A percentile compares a stretch with the other conserved stretches of the same genome.
Evolutionary conservation across 106 monocot species (phyloP).

Genomic region (Gastrodia elata): DNA sequence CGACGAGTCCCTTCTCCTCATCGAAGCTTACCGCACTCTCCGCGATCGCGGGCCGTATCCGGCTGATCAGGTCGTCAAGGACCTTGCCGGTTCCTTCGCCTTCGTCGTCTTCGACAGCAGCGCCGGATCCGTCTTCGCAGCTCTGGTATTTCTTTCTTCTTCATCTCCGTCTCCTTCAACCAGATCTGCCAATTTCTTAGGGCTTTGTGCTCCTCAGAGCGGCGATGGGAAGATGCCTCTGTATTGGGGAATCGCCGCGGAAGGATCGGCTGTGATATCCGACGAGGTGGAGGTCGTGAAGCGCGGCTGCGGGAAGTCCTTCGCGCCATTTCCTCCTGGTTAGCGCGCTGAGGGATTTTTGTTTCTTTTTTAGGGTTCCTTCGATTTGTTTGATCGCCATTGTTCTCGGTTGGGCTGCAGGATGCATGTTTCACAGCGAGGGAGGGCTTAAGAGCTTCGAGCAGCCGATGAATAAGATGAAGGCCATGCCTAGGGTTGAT

Average conservation of each 20-base stretch:
- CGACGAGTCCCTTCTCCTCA: constrained; percentile 74
- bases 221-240: constrained; percentile 47
- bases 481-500: constrained; percentile 97
- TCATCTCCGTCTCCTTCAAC: background rate
- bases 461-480: constrained; percentile 91
- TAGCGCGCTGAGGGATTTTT: background rate
- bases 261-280: constrained; percentile 80
- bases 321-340: constrained; percentile 86
- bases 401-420: constrained; percentile 18
- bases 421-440: constrained; percentile 96
- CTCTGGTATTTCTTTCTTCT: constrained; percentile 34
- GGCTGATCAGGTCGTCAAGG: constrained; percentile 91
- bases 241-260: constrained; percentile 78
- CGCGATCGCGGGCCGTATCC: constrained; percentile 95
- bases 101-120: constrained; percentile 77
- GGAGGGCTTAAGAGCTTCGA: constrained; percentile 92
- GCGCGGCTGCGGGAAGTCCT: constrained; percentile 81
- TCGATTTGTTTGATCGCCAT: background rate
- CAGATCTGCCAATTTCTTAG: background rate
- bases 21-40: constrained; percentile 93
- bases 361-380: background rate
- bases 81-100: constrained; percentile 63
- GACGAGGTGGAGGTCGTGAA: constrained; percentile 60
- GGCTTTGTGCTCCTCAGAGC: constrained; percentile 25
- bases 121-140: constrained; percentile 55